Evolutionary conservation across 2,329 filamentous ascomycete species (phyloP).

Genomic region (Thelonectria blattea): DNA sequence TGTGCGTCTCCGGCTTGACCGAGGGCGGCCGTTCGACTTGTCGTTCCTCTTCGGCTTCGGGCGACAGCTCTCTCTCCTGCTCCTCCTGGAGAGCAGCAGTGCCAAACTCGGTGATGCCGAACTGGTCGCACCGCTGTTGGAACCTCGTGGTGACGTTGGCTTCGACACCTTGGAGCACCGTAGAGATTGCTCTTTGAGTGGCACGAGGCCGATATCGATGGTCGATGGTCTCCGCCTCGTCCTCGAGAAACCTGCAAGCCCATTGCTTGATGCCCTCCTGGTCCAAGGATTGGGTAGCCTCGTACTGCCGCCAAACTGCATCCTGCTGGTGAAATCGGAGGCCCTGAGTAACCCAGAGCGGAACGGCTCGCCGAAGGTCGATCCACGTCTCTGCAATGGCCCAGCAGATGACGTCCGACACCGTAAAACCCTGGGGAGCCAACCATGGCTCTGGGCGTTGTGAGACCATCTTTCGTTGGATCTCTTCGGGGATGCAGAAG

Average conservation of each 20-base stretch:
- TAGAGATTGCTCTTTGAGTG: neutral
- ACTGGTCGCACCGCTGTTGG: constrained; percentile 5
- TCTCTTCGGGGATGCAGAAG: constrained; percentile 66
- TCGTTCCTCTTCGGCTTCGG: neutral
- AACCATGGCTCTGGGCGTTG: neutral
- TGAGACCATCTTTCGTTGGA: constrained; percentile 57
- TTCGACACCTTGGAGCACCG: neutral
- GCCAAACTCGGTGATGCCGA: constrained; percentile 17
- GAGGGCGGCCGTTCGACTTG: neutral
- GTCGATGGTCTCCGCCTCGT: constrained; percentile 59
- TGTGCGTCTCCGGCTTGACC: neutral
- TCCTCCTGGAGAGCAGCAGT: constrained; percentile 57
- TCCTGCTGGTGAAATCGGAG: constrained; percentile 54
- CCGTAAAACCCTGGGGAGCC: constrained; percentile 42
- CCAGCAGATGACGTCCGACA: constrained; percentile 65
- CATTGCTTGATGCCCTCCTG: constrained; percentile 13
- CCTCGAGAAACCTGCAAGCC: constrained; percentile 58
- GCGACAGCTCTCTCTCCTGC: neutral
- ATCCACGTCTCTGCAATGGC: constrained; percentile 47
- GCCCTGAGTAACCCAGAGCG: constrained; percentile 67
- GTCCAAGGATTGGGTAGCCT: neutral
- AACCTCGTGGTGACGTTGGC: neutral
- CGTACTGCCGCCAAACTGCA: constrained; percentile 40
- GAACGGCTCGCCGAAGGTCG: constrained; percentile 21
- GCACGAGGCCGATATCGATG: constrained; percentile 55